These are phyloP conservation scores for Skeletonema costatum DNA, from an alignment of 108 stramenopile species.

Conservation along the genomic window DNA sequence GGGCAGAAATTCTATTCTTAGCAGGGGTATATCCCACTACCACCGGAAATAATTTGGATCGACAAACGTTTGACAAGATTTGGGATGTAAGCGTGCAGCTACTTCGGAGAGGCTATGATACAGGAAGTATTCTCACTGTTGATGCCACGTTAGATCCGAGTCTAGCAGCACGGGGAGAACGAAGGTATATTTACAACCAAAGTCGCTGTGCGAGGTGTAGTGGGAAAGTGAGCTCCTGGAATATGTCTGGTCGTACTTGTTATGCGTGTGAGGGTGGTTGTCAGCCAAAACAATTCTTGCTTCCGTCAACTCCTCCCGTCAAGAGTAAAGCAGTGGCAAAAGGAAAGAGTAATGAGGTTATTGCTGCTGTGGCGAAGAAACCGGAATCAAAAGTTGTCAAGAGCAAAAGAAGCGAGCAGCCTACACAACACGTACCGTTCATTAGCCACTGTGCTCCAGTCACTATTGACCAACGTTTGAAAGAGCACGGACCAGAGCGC, in stretches of 20 bases:
- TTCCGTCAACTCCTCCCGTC: background rate
- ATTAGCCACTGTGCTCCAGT: conserved; percentile 71
- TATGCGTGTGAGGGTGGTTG: conserved; percentile 67
- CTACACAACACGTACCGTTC: conserved; percentile 52
- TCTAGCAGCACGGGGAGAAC: conserved; percentile 40
- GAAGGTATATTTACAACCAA: conserved; percentile 76
- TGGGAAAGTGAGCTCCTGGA: conserved; percentile 54
- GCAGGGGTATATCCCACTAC: conserved; percentile 69
- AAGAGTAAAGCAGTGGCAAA: background rate
- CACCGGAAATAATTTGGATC: conserved; percentile 39
- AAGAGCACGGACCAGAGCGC: conserved; percentile 45
- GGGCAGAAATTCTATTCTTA: conserved; percentile 78
- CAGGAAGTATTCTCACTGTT: conserved; percentile 72
- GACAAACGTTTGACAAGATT: conserved; percentile 52
- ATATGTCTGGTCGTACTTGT: conserved; percentile 60
- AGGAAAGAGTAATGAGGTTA: background rate
- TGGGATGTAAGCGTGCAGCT: conserved; percentile 63
- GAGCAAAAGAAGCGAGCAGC: conserved; percentile 2
- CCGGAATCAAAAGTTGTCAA: background rate
- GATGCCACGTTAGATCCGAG: conserved; percentile 45
- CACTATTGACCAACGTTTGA: conserved; percentile 27
- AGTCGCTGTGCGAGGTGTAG: conserved; percentile 58
- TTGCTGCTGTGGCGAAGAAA: background rate
- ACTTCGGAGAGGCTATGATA: conserved; percentile 58
- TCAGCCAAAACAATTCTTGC: conserved; percentile 37